These are phyloP conservation scores for Beta vulgaris DNA, from an alignment of 148 eudicot genomes.

Conservation along the genomic window DNA sequence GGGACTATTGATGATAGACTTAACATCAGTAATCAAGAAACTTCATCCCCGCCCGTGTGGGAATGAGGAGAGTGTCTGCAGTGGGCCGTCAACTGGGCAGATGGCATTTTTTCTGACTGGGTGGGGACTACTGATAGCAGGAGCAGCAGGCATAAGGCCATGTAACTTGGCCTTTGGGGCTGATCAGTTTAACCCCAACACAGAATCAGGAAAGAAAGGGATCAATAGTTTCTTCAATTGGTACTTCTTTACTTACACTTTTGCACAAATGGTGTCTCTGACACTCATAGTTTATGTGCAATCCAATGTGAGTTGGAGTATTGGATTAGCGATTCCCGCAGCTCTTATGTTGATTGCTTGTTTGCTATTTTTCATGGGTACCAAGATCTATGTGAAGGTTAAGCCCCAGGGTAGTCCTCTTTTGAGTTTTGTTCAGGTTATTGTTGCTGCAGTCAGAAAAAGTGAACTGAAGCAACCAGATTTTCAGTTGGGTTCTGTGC, in stretches of 20 bases:
- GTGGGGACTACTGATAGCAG: constrained; percentile 58
- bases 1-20: constrained; percentile 64
- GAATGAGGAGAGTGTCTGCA: constrained; percentile 34
- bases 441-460: constrained; percentile 64
- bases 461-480: constrained; percentile 40
- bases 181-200: constrained; percentile 81
- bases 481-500: constrained; percentile 35
- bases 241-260: constrained; percentile 84
- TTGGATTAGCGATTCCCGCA: constrained; percentile 75
- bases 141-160: constrained; percentile 76
- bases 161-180: constrained; percentile 95
- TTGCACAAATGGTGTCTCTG: constrained; percentile 72
- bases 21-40: constrained; percentile 58
- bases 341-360: constrained; percentile 58
- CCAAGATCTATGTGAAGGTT: constrained; percentile 65
- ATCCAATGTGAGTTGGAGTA: constrained; percentile 65
- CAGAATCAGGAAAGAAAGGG: constrained; percentile 75
- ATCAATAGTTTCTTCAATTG: constrained; percentile 90
- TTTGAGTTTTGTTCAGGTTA: constrained; percentile 51
- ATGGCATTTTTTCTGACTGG: constrained; percentile 46
- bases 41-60: constrained; percentile 73
- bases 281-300: constrained; percentile 78
- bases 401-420: constrained; percentile 80
- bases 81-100: constrained; percentile 55
- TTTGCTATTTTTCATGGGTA: constrained; percentile 52